Conservation (phyloP, 2,329 filamentous ascomycete species). For the Epichloe coenophiala region DNA sequence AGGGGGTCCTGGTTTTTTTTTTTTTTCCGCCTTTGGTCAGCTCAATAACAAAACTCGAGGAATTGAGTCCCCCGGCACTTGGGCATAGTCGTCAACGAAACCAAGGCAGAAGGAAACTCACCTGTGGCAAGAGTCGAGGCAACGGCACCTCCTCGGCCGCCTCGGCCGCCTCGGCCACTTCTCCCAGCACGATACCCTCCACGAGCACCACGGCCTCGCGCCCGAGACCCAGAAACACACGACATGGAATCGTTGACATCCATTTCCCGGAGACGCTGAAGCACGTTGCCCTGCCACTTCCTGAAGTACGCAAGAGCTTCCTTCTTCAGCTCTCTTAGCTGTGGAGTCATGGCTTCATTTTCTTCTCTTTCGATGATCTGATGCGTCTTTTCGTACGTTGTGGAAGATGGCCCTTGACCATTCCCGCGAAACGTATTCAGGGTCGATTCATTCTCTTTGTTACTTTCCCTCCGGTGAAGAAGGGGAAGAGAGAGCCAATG, state of each 20-base stretch:
- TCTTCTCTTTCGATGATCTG: constrained; percentile 19
- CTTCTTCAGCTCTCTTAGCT: constrained; percentile 52
- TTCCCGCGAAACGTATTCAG: constrained; percentile 4
- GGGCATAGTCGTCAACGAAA: neutral
- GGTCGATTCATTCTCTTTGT: constrained; percentile 12
- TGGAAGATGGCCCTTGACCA: constrained; percentile 5
- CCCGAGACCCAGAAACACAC: constrained; percentile 14
- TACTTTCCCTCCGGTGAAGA: constrained; percentile 9
- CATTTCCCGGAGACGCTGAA: constrained; percentile 58
- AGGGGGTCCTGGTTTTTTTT: constrained; percentile 23
- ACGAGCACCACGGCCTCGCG: constrained; percentile 18
- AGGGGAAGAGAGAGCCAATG: constrained; percentile 24
- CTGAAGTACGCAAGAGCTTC: constrained; percentile 60
- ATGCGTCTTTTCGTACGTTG: constrained; percentile 14
- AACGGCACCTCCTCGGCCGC: constrained; percentile 7
- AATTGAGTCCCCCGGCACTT: neutral
- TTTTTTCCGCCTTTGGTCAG: constrained; percentile 9
- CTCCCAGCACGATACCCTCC: constrained; percentile 13
- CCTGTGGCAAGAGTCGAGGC: constrained; percentile 21
- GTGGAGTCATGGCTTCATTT: constrained; percentile 23
- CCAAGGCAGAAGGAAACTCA: constrained; percentile 11
- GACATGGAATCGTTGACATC: constrained; percentile 31
- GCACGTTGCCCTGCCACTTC: constrained; percentile 63
- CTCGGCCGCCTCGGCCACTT: constrained; percentile 14
- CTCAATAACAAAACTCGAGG: neutral